Evolutionary conservation across 106 monocot species (phyloP).

Genomic region (Agapanthus africanus): DNA sequence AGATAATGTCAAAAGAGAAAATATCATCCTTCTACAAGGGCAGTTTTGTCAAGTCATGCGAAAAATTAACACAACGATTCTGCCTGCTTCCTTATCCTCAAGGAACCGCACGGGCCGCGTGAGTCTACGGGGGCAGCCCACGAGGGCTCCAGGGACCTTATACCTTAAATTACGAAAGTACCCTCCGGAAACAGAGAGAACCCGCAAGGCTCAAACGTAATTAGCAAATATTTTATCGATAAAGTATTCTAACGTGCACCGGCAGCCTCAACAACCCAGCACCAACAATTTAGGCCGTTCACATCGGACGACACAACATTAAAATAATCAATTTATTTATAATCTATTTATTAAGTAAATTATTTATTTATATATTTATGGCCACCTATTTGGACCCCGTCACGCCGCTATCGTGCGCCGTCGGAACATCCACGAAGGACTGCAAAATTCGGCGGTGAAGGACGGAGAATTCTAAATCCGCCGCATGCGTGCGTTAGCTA

Average conservation of each 20-base stretch:
- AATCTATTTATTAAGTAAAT: not conserved
- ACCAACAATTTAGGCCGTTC: not conserved
- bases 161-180: not conserved
- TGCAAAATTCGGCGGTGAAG: not conserved
- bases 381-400: no score
- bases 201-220: not conserved
- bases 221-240: not conserved
- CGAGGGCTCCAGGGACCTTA: not conserved
- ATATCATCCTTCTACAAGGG: not conserved
- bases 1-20: not conserved
- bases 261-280: slow-evolving; percentile 1
- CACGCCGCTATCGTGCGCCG: not conserved
- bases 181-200: not conserved
- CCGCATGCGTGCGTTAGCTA: not conserved
- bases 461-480: not conserved
- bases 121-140: slow-evolving; percentile 3
- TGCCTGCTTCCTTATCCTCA: not conserved
- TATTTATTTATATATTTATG: no score
- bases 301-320: not conserved
- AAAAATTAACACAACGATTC: not conserved
- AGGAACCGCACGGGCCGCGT: slow-evolving; percentile 1
- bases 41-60: not conserved
- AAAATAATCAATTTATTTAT: no score
- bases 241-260: slow-evolving; percentile 4
- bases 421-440: not conserved